Evolutionary conservation across 495 filamentous ascomycete genomes (phyloP).

Genomic region (Evansstolkia leycettana): DNA sequence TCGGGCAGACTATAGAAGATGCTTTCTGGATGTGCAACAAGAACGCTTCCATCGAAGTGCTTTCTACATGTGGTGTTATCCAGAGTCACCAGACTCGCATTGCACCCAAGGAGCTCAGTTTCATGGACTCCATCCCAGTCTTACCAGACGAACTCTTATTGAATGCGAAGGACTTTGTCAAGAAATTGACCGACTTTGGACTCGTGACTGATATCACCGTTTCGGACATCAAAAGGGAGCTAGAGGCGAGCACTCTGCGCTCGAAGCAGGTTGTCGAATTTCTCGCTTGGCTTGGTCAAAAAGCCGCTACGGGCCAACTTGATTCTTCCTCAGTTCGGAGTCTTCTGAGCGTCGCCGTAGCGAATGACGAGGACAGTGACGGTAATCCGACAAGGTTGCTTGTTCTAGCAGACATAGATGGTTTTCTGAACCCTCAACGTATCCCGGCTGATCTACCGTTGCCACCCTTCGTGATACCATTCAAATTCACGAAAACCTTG

Average conservation of each 20-base stretch:
- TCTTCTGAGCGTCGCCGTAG: constrained; percentile 71
- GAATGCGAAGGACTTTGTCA: constrained; percentile 54
- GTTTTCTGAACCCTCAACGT: constrained; percentile 58
- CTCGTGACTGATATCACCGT: constrained; percentile 76
- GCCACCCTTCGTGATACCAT: constrained; percentile 72
- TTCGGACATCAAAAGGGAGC: constrained; percentile 68
- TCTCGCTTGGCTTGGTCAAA: constrained; percentile 65
- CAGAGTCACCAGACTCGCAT: constrained; percentile 65
- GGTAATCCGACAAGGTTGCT: constrained; percentile 52
- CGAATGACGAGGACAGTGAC: constrained; percentile 52
- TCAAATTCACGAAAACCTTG: constrained; percentile 58
- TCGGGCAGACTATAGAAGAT: constrained; percentile 77
- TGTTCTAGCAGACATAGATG: constrained; percentile 57
- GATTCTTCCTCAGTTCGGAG: constrained; percentile 47
- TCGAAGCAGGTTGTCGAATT: constrained; percentile 67
- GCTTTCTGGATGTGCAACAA: constrained; percentile 90
- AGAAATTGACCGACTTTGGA: constrained; percentile 64
- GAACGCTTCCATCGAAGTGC: constrained; percentile 67
- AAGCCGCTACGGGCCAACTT: constrained; percentile 53
- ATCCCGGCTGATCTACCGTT: constrained; percentile 76
- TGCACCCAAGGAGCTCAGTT: constrained; percentile 70
- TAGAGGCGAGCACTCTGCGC: constrained; percentile 63
- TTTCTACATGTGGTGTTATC: constrained; percentile 76
- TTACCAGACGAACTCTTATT: constrained; percentile 62
- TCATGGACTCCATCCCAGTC: constrained; percentile 83